Evolutionary conservation across 1,284 basidiomycete species (phyloP).

Genomic region (Sporisorium reilianum): DNA sequence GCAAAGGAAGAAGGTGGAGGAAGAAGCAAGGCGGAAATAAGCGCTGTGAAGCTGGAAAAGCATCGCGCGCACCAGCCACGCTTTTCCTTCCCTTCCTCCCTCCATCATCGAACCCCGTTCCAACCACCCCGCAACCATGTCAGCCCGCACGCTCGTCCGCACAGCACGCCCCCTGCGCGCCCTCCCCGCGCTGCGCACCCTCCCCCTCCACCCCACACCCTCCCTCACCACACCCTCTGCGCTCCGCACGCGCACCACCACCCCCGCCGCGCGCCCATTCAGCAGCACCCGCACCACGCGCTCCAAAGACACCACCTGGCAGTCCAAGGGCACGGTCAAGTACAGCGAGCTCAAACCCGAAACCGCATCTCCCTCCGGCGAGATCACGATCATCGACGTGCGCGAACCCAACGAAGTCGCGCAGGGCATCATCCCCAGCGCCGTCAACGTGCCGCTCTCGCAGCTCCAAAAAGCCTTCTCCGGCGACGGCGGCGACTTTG

Average conservation of each 20-base stretch:
- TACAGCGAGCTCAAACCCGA: constrained; percentile 88
- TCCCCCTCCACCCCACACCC: not conserved
- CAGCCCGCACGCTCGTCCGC: constrained; percentile 9
- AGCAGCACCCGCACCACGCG: not conserved
- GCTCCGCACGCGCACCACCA: too few species aligned
- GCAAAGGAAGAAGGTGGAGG: not conserved
- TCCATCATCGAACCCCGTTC: not conserved
- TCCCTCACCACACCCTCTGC: not conserved
- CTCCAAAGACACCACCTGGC: constrained; percentile 56
- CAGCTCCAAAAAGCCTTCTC: constrained; percentile 79
- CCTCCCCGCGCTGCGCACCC: not conserved
- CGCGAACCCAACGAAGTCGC: constrained; percentile 92
- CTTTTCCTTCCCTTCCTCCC: not conserved
- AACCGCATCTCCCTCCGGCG: constrained; percentile 82
- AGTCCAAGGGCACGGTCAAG: constrained; percentile 71
- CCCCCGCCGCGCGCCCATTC: constrained; percentile 2
- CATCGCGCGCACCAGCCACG: constrained; percentile 10
- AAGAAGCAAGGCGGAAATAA: not conserved
- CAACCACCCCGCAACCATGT: constrained; percentile 5
- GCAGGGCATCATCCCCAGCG: constrained; percentile 93
- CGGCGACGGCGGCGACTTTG: constrained; percentile 69
- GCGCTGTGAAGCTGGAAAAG: not conserved
- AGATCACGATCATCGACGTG: constrained; percentile 75
- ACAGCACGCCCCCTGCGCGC: constrained; percentile 3
- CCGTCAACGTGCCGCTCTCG: constrained; percentile 92